Percentiles rank a stretch among this genome's conserved stretches.
These are phyloP conservation scores for Speleostelium caveatum DNA, from an alignment of 78 protist species.

Conservation along the genomic window DNA sequence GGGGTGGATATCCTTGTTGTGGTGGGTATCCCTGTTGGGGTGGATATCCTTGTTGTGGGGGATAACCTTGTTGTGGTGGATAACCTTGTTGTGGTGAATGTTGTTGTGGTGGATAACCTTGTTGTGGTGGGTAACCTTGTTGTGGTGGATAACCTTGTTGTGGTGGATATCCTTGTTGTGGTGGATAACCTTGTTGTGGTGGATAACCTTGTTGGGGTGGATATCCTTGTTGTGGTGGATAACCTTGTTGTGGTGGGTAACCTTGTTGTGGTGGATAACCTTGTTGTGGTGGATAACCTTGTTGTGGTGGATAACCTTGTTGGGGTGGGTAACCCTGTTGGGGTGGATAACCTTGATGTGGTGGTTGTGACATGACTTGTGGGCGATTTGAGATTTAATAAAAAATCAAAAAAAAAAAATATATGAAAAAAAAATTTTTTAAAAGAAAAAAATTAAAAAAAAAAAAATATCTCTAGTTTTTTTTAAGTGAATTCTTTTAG, in stretches of 20 bases:
- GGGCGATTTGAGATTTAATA: too few relatives aligned
- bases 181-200: neutral
- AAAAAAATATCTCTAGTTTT: too few relatives aligned
- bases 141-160: constrained; percentile 15
- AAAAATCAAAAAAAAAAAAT: too few relatives aligned
- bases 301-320: constrained; percentile 3
- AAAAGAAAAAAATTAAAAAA: too few relatives aligned
- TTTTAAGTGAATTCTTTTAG: too few relatives aligned
- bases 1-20: too few relatives aligned
- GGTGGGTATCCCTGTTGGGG: constrained; percentile 58
- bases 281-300: neutral
- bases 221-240: constrained; percentile 18
- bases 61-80: constrained; percentile 53
- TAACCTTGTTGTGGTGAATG: constrained; percentile 30
- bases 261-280: constrained; percentile 28
- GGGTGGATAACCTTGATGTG: constrained; percentile 16
- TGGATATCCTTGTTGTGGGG: constrained; percentile 65
- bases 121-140: constrained; percentile 9
- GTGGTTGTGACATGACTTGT: neutral
- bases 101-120: constrained; percentile 33
- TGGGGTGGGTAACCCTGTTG: constrained; percentile 29
- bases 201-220: constrained; percentile 24
- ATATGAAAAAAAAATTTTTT: too few relatives aligned
- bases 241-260: constrained; percentile 17
- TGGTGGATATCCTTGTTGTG: constrained; percentile 33